Conservation (phyloP, 495 filamentous ascomycete species). For the Xylaria sp. region DNA sequence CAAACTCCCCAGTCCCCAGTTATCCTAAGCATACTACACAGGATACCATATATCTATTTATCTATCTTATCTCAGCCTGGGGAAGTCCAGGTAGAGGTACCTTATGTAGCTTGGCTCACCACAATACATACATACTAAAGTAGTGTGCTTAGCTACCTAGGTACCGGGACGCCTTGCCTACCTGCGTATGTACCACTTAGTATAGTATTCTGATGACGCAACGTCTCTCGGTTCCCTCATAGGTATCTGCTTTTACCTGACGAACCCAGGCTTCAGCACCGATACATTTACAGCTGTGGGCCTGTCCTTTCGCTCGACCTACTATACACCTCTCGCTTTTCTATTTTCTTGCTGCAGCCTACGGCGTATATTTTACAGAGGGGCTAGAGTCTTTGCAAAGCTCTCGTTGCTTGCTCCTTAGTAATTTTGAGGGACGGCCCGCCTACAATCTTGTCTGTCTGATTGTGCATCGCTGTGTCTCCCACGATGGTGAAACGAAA, state of each 20-base stretch:
- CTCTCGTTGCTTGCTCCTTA: not conserved
- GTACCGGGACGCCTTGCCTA: not conserved
- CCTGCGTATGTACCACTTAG: not conserved
- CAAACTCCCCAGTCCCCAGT: not conserved
- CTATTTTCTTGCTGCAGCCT: not conserved
- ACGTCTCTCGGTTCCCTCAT: conserved; percentile 12
- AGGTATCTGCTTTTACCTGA: conserved; percentile 17
- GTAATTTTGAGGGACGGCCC: not conserved
- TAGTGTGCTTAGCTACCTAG: too few relatives aligned
- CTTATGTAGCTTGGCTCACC: conserved; percentile 10
- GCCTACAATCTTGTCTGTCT: not conserved
- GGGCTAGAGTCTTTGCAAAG: not conserved
- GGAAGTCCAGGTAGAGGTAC: too few relatives aligned
- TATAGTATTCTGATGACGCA: conserved; percentile 30
- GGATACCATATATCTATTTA: not conserved
- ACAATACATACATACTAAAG: not conserved
- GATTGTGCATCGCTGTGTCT: not conserved
- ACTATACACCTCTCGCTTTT: not conserved
- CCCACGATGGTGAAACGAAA: conserved; percentile 49
- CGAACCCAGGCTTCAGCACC: not conserved
- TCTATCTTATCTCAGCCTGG: not conserved
- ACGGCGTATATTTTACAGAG: not conserved
- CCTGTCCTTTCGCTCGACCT: conserved; percentile 6
- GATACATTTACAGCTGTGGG: conserved; percentile 1
- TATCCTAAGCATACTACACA: not conserved